Evolutionary conservation across 192 early-diverging fungal species (phyloP), one percentile per base, ranked within the genome.

Genomic region (Backusella sp.): DNA sequence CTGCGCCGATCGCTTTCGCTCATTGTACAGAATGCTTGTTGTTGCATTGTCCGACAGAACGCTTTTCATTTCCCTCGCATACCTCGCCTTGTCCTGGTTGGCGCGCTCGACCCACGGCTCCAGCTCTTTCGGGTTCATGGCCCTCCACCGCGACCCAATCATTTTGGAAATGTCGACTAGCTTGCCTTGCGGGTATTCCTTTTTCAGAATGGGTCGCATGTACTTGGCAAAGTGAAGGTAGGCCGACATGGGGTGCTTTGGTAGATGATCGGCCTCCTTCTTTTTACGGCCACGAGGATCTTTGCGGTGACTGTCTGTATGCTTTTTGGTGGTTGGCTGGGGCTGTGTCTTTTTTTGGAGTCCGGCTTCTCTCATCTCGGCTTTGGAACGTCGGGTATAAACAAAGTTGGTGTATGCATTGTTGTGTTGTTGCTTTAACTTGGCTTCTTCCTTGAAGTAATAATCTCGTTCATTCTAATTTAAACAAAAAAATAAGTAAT

Each of bases 201-300:
- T 81, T 19, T 90, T 85, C 56, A 92, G 85, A 1, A 87, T 66
- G 3, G 90, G 91, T 21, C 94, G 82, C 70, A 91, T 90, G 0
- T 90, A 82, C 6, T 86, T 88, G 72, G 93, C 82, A 75, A 91
- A 96, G 72, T 90, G 94, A 41, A 96, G 79, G 79, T 94, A 96
- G 23, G 91, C 93, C 5, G 94, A 93, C 87, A 94, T 94, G 49
- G 94, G 94, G 76, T 96, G 94, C 72, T 94, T 94, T 66, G 94
- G 94, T 11, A 90, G 91, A 75, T 86, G 92, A 59, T 93, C 89
- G 69, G 92, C 91, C 66, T 82, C 80, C 34, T 83, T 83, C 76
- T 92, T 95, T 30, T 89, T 86, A 17, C 86, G 76, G 41, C 79
- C 75, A 30, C 84, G 83, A 37, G 79, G 80, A 66, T 86, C 86